Evolutionary conservation across 768 basidiomycete species (phyloP).

Genomic region (Peribolospora kevripleyi): DNA sequence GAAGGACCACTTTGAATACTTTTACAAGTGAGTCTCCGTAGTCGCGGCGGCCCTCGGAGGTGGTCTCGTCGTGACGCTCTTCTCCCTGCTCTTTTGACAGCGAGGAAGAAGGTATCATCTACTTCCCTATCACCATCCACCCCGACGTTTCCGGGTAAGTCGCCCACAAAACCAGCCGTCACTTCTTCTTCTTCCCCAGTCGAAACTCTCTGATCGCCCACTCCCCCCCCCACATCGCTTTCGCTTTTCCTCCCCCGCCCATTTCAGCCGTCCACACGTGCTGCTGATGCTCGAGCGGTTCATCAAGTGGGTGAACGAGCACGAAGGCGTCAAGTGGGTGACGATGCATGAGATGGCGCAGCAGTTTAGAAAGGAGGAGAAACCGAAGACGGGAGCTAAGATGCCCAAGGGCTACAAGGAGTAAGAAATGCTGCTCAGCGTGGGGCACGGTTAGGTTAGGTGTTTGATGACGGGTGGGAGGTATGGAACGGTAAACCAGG

Average conservation of each 20-base stretch:
- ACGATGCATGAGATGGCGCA: slow-evolving; percentile 32
- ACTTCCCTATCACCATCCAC: slow-evolving; percentile 56
- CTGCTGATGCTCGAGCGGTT: slow-evolving; percentile 54
- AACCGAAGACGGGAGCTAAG: no score
- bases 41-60: slow-evolving; percentile 1
- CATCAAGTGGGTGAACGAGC: slow-evolving; percentile 45
- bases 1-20: slow-evolving; percentile 50
- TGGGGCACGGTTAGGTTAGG: no score
- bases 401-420: no score
- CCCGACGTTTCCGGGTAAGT: slow-evolving; percentile 37
- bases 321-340: slow-evolving; percentile 41
- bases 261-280: slow-evolving; percentile 34
- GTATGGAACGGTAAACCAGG: no score
- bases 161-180: slow-evolving; percentile 32
- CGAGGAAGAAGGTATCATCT: slow-evolving; percentile 32
- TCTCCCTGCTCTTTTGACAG: no score
- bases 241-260: background rate
- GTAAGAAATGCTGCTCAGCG: no score
- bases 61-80: background rate
- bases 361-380: no score
- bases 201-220: slow-evolving; percentile 34
- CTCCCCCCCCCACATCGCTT: slow-evolving; percentile 11
- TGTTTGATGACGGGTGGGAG: no score
- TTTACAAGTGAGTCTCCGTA: slow-evolving; percentile 19
- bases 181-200: slow-evolving; percentile 55